These are phyloP conservation scores for Colletotrichum caudatum DNA, from an alignment of 2,329 filamentous ascomycete species.

Conservation along the genomic window DNA sequence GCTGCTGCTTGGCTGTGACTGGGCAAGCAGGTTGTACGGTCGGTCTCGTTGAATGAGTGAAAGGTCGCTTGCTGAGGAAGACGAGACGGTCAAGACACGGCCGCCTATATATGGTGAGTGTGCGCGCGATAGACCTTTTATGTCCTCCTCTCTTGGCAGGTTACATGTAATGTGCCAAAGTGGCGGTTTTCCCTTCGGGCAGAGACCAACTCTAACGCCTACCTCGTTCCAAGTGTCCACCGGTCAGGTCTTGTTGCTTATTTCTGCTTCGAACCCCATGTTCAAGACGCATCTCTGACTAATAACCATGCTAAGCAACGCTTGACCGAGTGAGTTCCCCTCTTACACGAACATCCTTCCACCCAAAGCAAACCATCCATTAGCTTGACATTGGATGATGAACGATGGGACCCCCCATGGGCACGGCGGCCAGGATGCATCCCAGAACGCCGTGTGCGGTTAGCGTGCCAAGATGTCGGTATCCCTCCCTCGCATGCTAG, in stretches of 20 bases:
- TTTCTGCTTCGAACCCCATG: slow-evolving; percentile 4
- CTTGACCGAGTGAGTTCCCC: neutral
- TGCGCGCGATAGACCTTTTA: slow-evolving; percentile 34
- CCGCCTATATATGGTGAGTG: neutral
- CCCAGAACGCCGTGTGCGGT: slow-evolving; percentile 7
- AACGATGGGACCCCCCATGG: slow-evolving; percentile 16
- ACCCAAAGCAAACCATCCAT: neutral
- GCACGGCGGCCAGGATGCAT: slow-evolving; percentile 17
- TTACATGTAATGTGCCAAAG: neutral
- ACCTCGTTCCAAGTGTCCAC: neutral
- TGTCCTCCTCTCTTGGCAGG: slow-evolving; percentile 30
- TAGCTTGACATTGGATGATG: neutral
- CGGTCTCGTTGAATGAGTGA: slow-evolving; percentile 23
- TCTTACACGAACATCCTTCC: slow-evolving; percentile 6
- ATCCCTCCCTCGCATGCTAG: slow-evolving; percentile 39
- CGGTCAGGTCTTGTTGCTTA: neutral
- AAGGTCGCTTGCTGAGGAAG: slow-evolving; percentile 25
- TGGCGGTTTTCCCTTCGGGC: neutral
- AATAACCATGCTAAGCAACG: neutral
- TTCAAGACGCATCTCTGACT: neutral
- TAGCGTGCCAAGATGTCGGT: slow-evolving; percentile 42
- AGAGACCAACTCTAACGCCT: neutral
- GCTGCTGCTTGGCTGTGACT: slow-evolving; percentile 31
- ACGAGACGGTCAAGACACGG: neutral
- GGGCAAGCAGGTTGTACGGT: slow-evolving; percentile 30